Evolutionary conservation across 805 yeast genomes (phyloP), one percentile per base, ranked within the genome.

Genomic region (Saturnispora sanitii): DNA sequence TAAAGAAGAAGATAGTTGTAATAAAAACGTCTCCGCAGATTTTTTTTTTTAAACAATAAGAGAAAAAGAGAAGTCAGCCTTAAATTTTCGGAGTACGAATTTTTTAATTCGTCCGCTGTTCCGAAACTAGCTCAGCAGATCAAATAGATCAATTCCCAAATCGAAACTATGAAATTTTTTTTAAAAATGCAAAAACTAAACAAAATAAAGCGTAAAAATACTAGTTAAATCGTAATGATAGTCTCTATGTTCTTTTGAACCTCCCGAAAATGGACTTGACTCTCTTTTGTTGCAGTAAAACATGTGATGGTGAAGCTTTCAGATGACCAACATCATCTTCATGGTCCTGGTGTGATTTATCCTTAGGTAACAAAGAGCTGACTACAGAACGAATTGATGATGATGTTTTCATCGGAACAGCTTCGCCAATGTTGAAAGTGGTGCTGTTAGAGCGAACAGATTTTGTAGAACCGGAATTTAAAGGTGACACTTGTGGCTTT

Each of bases 181-280:
- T n/a, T n/a, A n/a, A n/a, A n/a, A n/a, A n/a, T n/a, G n/a, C n/a
- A n/a, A n/a, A n/a, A n/a, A n/a, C n/a, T n/a, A n/a, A n/a, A n/a
- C n/a, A n/a, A n/a, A n/a, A n/a, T n/a, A n/a, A n/a, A n/a, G n/a
- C n/a, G n/a, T n/a, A n/a, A n/a, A n/a, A n/a, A n/a, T n/a, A n/a
- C n/a, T n/a, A n/a, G n/a, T n/a, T n/a, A n/a, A n/a, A n/a, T n/a
- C n/a, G n/a, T n/a, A n/a, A n/a, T n/a, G n/a, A n/a, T n/a, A n/a
- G n/a, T 22, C 9, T 9, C 9, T 9, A 22, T 9, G 26, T 21
- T 27, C 33, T 26, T 30, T 26, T 37, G 17, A 39, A 33, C n/a
- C 42, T 33, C 5, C 37, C 36, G 18, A 39, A 39, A 5, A 39
- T 29, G 4, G 35, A 22, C 23, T 32, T 37, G 19, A 25, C 19